A percentile compares a stretch with the other conserved stretches of the same genome.
These are phyloP conservation scores for Scalesia atractyloides DNA, from an alignment of 129 eudicot species.

Conservation along the genomic window DNA sequence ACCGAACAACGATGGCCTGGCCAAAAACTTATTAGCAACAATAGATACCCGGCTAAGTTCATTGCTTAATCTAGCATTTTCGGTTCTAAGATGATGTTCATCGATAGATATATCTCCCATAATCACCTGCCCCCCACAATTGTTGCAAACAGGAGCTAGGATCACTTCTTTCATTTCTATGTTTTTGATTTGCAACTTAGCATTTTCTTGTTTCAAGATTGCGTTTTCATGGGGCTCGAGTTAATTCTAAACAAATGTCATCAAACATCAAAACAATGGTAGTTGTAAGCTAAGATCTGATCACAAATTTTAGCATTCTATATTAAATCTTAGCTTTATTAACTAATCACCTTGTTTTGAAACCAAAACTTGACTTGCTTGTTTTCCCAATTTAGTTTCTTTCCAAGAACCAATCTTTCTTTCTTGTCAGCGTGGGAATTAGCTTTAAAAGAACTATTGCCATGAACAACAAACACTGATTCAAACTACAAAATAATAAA, in stretches of 20 bases:
- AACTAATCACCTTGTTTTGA: slow-evolving; percentile 68
- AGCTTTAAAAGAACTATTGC: slow-evolving; percentile 61
- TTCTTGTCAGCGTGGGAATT: slow-evolving; percentile 87
- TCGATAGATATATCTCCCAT: slow-evolving; percentile 67
- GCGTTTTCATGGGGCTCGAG: slow-evolving; percentile 64
- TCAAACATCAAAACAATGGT: neutral
- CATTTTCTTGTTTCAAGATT: slow-evolving; percentile 69
- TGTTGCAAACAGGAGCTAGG: slow-evolving; percentile 58
- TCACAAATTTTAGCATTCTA: neutral
- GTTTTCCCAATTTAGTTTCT: slow-evolving; percentile 62
- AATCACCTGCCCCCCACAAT: too few species aligned
- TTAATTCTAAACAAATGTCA: slow-evolving; percentile 53
- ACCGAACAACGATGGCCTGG: slow-evolving; percentile 45
- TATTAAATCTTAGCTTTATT: neutral
- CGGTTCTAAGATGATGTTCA: slow-evolving; percentile 63
- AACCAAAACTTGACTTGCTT: slow-evolving; percentile 92
- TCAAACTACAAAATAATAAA: neutral
- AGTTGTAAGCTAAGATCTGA: neutral
- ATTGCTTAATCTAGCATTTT: slow-evolving; percentile 68
- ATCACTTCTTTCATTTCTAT: slow-evolving; percentile 72
- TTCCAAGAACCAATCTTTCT: slow-evolving; percentile 70
- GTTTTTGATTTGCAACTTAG: slow-evolving; percentile 63
- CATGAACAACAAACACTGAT: neutral
- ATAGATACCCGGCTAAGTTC: slow-evolving; percentile 61
- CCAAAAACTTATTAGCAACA: slow-evolving; percentile 60